These are phyloP conservation scores for Alternaria longipes DNA, from an alignment of 2,329 filamentous ascomycete genomes.

Conservation along the genomic window DNA sequence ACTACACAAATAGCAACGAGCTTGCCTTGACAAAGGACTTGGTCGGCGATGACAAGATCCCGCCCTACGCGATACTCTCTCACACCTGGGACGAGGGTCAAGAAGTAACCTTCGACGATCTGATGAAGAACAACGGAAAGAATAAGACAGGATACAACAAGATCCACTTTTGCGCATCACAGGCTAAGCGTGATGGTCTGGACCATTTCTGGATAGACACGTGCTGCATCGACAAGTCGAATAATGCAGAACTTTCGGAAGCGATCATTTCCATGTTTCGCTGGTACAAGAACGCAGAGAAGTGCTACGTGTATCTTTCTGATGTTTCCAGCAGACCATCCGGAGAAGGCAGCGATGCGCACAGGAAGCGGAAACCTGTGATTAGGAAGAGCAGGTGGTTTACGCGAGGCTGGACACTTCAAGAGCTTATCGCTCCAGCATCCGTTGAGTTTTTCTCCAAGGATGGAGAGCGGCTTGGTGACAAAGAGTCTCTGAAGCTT, in stretches of 20 bases:
- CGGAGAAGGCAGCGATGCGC: not conserved
- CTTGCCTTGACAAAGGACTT: not conserved
- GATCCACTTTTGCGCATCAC: not conserved
- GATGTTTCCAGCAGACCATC: not conserved
- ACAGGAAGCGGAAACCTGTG: not conserved
- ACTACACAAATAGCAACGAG: not conserved
- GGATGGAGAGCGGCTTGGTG: not conserved
- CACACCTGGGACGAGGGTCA: not conserved
- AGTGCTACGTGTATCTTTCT: not conserved
- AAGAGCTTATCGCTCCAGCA: not conserved
- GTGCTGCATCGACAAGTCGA: not conserved
- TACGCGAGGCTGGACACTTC: too few species aligned
- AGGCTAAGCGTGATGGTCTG: not conserved
- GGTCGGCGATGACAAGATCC: not conserved
- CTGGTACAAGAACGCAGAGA: not conserved
- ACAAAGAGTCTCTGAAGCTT: not conserved
- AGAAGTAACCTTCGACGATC: slow-evolving; percentile 1
- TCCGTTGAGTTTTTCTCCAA: not conserved
- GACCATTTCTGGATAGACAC: not conserved
- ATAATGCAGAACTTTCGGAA: not conserved
- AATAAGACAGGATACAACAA: not conserved
- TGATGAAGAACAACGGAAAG: not conserved
- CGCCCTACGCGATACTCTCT: not conserved
- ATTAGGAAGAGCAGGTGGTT: not conserved
- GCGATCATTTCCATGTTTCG: not conserved